Base-by-base conservation (phyloP, 495 filamentous ascomycete genomes). In the Penicillium herquei region DNA sequence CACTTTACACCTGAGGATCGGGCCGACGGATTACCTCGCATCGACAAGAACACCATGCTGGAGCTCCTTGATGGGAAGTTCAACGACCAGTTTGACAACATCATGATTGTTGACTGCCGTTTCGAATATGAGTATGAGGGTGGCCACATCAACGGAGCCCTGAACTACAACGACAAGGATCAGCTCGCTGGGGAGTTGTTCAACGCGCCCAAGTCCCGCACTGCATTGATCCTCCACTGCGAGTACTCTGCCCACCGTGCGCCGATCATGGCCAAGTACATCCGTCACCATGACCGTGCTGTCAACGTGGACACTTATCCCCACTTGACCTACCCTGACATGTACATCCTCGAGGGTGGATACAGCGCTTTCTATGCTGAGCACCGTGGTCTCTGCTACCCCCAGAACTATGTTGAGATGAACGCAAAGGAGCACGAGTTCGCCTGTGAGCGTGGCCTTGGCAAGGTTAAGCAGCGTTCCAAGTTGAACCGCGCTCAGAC, bases 121-220 rank as follows among this genome's bases (percentile, higher is more conserved):
- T 99, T 99, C 68, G 95, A 98, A 72, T 99, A 98, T 69, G 95
- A 99, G 72, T 99, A 92, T 69, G 87, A 96, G 32, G 95, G 95
- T 42, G 95, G 95, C 14, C 95, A 99, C 66, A 96, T 99, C 57
- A 81, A 89, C 46, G 88, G 89, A 0, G 95, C 95, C 33, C 74
- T 96, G 64, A 99, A 99, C 74, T 91, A 88, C 76, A 97, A 96
- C 67, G 90, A 96, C 71, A 98, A 96, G 71, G 93, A 98, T 58
- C 70, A 84, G 32, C 77, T 99, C 55, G 85, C 92, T 1, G 74
- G 75, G 48, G 81, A 91, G 46, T 82, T 99, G 9, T 96, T 99
- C 69, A 74, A 81, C 43, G 71, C 80, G 2, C 81, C 84, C 55
- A 75, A 84, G 52, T 79, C 81, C 18, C 87, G 84, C 50, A 92